Base-by-base conservation (phyloP, 1,284 basidiomycete species). In the Trichosporon sp. region DNA sequence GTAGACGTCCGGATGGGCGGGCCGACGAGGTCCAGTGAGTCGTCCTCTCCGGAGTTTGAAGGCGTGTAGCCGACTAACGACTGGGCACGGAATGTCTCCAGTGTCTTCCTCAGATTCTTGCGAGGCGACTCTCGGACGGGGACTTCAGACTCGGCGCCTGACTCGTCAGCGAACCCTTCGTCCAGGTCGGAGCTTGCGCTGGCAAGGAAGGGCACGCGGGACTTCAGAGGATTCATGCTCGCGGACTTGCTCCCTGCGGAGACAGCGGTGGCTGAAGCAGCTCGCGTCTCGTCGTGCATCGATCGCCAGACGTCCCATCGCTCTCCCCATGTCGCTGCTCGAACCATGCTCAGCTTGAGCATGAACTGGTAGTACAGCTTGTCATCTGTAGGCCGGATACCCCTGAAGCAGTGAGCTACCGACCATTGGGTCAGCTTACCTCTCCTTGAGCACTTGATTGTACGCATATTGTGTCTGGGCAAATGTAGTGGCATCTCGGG, bases 291-390 rank as follows among this genome's bases (percentile, higher is more conserved):
- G 7, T 54, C 54, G 44, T 56, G 33, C 4, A 44, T 56, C 60
- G 54, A n/a, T 65, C 62, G 64, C 76, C 74, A 80, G 11, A 76
- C 63, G 25, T 75, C 72, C 78, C 78, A 80, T 63, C 73, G 70
- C 61, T 77, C 75, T 3, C 76, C 78, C 78, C 78, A 80, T 31
- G 75, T 76, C n/a, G 68, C 54, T 0, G 77, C 79, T 27, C 74
- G 71, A 14, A 79, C 72, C 56, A 76, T 71, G n/a, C 77, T 77
- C 4, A 80, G 69, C 65, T 79, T 78, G 33, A 80, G 70, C 11
- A 80, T 71, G 58, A 80, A 79, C 60, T 76, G 73, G 67, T 79
- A 80, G 66, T 79, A 78, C 9, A 64, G 62, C 19, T 74, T 73
- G 64, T 79, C 78, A 27, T 58, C 46, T 3, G 72, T 69, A 1